Evolutionary conservation across 352 stramenopile species (phyloP), one percentile per base, ranked within the genome.

Genomic region (Thalassiosira ordinaria): DNA sequence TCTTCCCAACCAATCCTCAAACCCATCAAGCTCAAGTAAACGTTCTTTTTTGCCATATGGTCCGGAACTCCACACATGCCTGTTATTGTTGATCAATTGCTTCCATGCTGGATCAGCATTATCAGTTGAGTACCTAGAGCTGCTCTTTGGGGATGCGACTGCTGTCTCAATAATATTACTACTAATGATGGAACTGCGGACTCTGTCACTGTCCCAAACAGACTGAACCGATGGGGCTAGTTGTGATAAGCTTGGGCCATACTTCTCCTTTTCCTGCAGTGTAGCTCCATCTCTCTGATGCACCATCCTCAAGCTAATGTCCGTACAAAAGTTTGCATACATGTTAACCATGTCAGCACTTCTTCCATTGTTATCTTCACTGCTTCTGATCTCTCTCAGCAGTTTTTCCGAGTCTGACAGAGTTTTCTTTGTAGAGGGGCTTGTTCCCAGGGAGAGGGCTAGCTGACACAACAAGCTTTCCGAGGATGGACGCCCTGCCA

Each of bases 1-100:
- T 51, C 80, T 70, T 33, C 90, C 90, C 72, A 93, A 70, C 90
- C 90, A 95, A 56, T 92, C 87, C 52, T 91, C 85, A 29, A 92
- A 84, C 49, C 61, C 52, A 57, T 92, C 81, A 27, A 95, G 68
- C 31, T 86, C 49, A 0, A 95, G 67, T 29, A 95, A 56, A 66
- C 89, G 84, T 55, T 93, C 82, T 70, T 90, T 91, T 29, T 88
- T 80, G 24, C 66, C 64, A 44, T 78, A 80, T 35, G 90, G 90
- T 8, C 90, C 90, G 49, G 80, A 70, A 39, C 84, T 88, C 88
- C 80, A 88, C 46, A 86, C 35, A 64, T 84, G 63, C 26, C 70
- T 78, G n/a, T 51, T 67, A 57, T 80, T 46, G 29, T 61, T 70
- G 8, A 84, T 44, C 11, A 52, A 24, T 64, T 75, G 46, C 14